Percentiles rank a stretch among this genome's conserved stretches.
These are phyloP conservation scores for Calonectria leucothoes DNA, from an alignment of 2,329 filamentous ascomycete species.

Conservation along the genomic window DNA sequence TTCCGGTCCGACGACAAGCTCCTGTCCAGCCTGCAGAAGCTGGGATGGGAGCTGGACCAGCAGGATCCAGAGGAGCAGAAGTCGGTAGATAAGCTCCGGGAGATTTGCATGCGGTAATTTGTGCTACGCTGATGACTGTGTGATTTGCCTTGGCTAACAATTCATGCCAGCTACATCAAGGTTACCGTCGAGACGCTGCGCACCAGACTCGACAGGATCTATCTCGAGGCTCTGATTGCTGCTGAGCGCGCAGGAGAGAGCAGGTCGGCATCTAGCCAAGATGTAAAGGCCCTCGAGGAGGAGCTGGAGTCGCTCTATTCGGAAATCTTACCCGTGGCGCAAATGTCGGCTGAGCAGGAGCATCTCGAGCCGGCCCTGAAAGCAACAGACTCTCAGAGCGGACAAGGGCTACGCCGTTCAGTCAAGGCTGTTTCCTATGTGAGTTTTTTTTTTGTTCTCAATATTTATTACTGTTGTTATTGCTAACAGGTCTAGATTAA, in stretches of 20 bases:
- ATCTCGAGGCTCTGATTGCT: conserved; percentile 58
- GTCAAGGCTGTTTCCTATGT: conserved; percentile 64
- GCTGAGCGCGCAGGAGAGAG: conserved; percentile 43
- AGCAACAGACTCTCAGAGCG: conserved; percentile 56
- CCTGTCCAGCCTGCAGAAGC: conserved; percentile 72
- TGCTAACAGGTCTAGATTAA: conserved; percentile 53
- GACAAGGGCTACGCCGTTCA: conserved; percentile 57
- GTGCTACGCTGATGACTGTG: not conserved
- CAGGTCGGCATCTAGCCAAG: conserved; percentile 47
- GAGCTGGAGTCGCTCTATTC: conserved; percentile 77
- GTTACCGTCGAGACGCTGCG: conserved; percentile 66
- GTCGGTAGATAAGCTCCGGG: conserved; percentile 68
- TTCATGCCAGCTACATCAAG: conserved; percentile 63
- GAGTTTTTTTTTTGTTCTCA: too few species aligned
- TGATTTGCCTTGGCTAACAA: conserved; percentile 21
- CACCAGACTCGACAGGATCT: conserved; percentile 66
- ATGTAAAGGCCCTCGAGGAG: conserved; percentile 65
- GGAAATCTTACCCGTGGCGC: conserved; percentile 76
- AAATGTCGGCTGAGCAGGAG: conserved; percentile 78
- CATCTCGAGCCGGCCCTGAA: conserved; percentile 70
- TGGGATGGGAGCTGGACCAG: conserved; percentile 70
- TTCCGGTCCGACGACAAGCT: conserved; percentile 74
- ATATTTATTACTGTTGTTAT: not conserved
- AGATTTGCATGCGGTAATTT: conserved; percentile 63
- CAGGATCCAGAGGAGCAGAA: conserved; percentile 63